Conservation (phyloP, 805 yeast species). For the Ogataea methylovora region DNA sequence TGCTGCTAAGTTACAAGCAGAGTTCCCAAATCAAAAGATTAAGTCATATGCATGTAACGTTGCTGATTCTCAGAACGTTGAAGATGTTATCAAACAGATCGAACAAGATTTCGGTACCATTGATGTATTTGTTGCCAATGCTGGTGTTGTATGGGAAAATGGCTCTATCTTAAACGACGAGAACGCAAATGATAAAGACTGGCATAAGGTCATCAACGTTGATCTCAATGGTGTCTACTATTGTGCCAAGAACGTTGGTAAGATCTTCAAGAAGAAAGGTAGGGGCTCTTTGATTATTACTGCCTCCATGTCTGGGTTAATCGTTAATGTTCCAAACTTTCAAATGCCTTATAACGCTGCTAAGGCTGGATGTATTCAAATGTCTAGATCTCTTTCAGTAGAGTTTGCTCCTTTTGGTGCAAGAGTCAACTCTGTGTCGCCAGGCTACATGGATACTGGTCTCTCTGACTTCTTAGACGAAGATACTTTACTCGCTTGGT, state of each 20-base stretch:
- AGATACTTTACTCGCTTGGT: conserved; percentile 23
- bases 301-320: conserved; percentile 49
- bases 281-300: conserved; percentile 44
- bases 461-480: conserved; percentile 25
- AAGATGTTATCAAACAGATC: conserved; percentile 22
- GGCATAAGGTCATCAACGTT: conserved; percentile 40
- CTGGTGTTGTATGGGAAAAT: conserved; percentile 29
- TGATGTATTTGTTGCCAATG: conserved; percentile 35
- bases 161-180: conserved; percentile 25
- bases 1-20: conserved; percentile 11
- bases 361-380: conserved; percentile 42
- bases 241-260: conserved; percentile 45
- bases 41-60: conserved; percentile 28
- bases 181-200: conserved; percentile 25
- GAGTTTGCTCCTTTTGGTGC: conserved; percentile 42
- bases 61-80: conserved; percentile 27
- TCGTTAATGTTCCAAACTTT: conserved; percentile 45
- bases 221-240: conserved; percentile 45
- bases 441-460: conserved; percentile 46
- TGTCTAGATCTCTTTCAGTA: conserved; percentile 39
- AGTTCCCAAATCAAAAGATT: conserved; percentile 17
- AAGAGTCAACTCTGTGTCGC: conserved; percentile 44
- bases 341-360: conserved; percentile 45
- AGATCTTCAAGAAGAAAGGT: conserved; percentile 38
- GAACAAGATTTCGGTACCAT: conserved; percentile 32